Evolutionary conservation across 2,329 filamentous ascomycete species (phyloP).

Genomic region (Hymenotorrendiella dingleyae): DNA sequence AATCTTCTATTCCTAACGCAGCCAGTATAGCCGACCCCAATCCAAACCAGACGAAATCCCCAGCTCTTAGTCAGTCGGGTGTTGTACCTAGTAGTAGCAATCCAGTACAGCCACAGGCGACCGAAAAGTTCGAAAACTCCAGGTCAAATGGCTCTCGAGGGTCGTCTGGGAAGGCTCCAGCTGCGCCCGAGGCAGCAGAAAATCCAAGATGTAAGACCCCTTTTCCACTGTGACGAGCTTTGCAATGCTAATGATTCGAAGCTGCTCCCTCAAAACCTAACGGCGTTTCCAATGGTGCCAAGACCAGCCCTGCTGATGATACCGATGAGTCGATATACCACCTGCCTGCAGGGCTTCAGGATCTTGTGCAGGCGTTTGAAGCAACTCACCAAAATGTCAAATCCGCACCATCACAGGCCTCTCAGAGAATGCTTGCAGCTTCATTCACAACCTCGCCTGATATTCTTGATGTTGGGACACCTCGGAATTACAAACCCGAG

Average conservation of each 20-base stretch:
- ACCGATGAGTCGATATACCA: slow-evolving; percentile 85
- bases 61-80: slow-evolving; percentile 40
- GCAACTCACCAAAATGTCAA: slow-evolving; percentile 64
- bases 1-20: slow-evolving; percentile 30
- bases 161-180: slow-evolving; percentile 28
- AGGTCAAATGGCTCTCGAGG: slow-evolving; percentile 22
- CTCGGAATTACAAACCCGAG: slow-evolving; percentile 78
- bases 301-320: slow-evolving; percentile 31
- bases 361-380: slow-evolving; percentile 88
- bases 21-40: slow-evolving; percentile 34
- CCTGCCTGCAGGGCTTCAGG: slow-evolving; percentile 79
- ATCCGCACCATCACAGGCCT: slow-evolving; percentile 48
- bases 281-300: slow-evolving; percentile 46
- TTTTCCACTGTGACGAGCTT: slow-evolving; percentile 6
- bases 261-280: slow-evolving; percentile 39
- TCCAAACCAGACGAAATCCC: slow-evolving; percentile 43
- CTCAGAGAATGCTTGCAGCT: slow-evolving; percentile 67
- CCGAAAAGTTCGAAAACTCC: slow-evolving; percentile 38
- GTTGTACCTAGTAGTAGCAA: slow-evolving; percentile 36
- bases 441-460: slow-evolving; percentile 73
- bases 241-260: slow-evolving; percentile 15
- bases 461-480: slow-evolving; percentile 69
- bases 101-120: slow-evolving; percentile 40
- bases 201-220: slow-evolving; percentile 40
- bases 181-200: slow-evolving; percentile 37